Evolutionary conservation across 768 basidiomycete species (phyloP), one percentile per base, ranked within the genome.

Genomic region (Mycena floridula): DNA sequence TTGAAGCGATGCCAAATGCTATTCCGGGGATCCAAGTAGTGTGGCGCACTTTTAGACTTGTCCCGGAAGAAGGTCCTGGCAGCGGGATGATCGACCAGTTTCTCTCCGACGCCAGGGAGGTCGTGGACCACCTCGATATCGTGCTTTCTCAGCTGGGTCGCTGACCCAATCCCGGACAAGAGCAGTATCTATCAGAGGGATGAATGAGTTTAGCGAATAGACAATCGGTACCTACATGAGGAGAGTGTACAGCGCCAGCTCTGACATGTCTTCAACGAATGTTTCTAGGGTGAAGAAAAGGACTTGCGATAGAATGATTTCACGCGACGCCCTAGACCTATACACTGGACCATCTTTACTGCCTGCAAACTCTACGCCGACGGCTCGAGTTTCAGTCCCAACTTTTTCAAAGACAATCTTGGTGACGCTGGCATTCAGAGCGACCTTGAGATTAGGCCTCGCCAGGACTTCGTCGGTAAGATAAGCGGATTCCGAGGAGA

Each of bases 91-190:
- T 94, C 91, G 40, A 75, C 65, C 24, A 93, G 73, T 57, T 88
- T 77, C 18, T 73, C 66, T 8, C 91, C 91, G 12, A 93, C 88
- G 7, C 77, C 79, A 0, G 88, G 82, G 5, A 82, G 72, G 51
- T 91, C 77, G 6, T 76, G 57, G 15, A 82, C 59, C 25, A 82
- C 64, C 0, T 76, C 69, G 35, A 93, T 82, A 13, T 62, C 59
- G 50, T 77, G 64, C 8, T 62, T 55, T n/a, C 66, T 51, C 28
- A 92, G 70, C 26, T 85, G 70, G 3, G 65, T 60, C 1, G 72
- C 70, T 24, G 86, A 82, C 15, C 91, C 91, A 36, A 93, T 67
- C 20, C 91, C 91, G 7, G 85, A 88, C 27, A 88, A 69, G 73
- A 84, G 74, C 16, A 88, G 70, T 27, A 88, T 73, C 66, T 85